Percentiles rank a stretch among this genome's conserved stretches.
Conservation (phyloP, 371 early-diverging fungal genomes). For the Mortierella sp. region DNA sequence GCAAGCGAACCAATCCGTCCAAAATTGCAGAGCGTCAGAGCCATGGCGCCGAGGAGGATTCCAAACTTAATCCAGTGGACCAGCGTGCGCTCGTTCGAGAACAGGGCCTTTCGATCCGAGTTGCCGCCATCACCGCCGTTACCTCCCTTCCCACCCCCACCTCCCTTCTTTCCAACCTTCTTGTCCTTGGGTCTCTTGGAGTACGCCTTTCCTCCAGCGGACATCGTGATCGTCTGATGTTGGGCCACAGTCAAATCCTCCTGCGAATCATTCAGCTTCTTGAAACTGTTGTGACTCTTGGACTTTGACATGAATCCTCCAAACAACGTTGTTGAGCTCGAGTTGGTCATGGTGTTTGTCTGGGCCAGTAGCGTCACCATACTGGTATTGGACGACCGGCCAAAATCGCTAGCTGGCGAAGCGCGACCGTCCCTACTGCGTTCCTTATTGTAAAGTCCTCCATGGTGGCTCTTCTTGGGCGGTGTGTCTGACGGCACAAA, state of each 20-base stretch:
- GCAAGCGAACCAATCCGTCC: constrained; percentile 22
- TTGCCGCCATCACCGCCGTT: constrained; percentile 27
- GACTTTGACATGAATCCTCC: constrained; percentile 24
- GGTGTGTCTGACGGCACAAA: constrained; percentile 15
- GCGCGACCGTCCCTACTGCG: not conserved
- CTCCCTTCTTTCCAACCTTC: constrained; percentile 28
- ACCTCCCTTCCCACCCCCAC: constrained; percentile 8
- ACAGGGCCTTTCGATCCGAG: constrained; percentile 27
- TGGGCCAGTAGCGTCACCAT: constrained; percentile 31
- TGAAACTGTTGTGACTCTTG: constrained; percentile 15
- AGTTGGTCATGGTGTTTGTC: constrained; percentile 15
- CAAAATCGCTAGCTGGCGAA: constrained; percentile 17
- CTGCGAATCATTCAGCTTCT: constrained; percentile 10
- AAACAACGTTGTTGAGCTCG: constrained; percentile 37
- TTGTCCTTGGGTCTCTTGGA: constrained; percentile 35
- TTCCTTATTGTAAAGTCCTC: not conserved
- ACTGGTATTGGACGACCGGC: constrained; percentile 26
- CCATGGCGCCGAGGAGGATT: constrained; percentile 37
- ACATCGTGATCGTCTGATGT: constrained; percentile 22
- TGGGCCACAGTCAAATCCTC: not conserved
- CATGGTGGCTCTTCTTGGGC: not conserved
- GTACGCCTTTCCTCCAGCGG: constrained; percentile 31
- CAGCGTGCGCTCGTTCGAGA: constrained; percentile 48
- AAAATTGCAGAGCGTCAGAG: constrained; percentile 45
- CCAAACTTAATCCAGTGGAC: constrained; percentile 51